Evolutionary conservation across 768 basidiomycete species (phyloP).

Genomic region (Boletus barrowsii): DNA sequence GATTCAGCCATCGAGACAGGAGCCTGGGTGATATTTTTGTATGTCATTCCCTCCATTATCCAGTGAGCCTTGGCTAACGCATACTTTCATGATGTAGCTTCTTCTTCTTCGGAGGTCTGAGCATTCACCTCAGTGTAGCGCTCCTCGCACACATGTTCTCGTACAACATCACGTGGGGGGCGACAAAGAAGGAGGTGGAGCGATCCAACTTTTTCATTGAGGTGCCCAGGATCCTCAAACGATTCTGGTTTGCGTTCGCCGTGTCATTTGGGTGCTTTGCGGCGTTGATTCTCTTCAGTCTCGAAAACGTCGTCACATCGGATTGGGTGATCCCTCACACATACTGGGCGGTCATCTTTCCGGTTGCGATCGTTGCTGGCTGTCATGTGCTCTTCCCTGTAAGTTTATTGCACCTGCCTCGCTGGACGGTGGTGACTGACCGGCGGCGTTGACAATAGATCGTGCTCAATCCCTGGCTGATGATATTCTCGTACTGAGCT

Average conservation of each 20-base stretch:
- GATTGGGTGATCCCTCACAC: conserved; percentile 61
- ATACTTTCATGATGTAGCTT: conserved; percentile 24
- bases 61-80: neutral
- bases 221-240: conserved; percentile 76
- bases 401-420: conserved; percentile 26
- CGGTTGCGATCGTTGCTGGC: conserved; percentile 63
- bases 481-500: conserved; percentile 67
- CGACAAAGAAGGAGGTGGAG: conserved; percentile 81
- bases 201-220: conserved; percentile 89
- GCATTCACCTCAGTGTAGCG: conserved; percentile 50
- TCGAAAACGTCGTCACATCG: conserved; percentile 46
- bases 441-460: conserved; percentile 40
- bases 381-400: conserved; percentile 77
- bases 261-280: conserved; percentile 50
- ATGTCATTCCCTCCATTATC: neutral
- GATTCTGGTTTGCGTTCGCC: conserved; percentile 67
- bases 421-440: neutral
- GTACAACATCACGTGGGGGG: conserved; percentile 58
- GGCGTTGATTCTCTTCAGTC: conserved; percentile 55
- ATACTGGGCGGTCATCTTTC: conserved; percentile 76
- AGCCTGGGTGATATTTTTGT: conserved; percentile 37
- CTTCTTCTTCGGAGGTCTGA: conserved; percentile 57
- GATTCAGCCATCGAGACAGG: conserved; percentile 22
- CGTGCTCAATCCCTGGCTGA: conserved; percentile 84
- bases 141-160: conserved; percentile 58